Base-by-base conservation (phyloP, 192 early-diverging fungal genomes). In the Backusella tuberculispora region DNA sequence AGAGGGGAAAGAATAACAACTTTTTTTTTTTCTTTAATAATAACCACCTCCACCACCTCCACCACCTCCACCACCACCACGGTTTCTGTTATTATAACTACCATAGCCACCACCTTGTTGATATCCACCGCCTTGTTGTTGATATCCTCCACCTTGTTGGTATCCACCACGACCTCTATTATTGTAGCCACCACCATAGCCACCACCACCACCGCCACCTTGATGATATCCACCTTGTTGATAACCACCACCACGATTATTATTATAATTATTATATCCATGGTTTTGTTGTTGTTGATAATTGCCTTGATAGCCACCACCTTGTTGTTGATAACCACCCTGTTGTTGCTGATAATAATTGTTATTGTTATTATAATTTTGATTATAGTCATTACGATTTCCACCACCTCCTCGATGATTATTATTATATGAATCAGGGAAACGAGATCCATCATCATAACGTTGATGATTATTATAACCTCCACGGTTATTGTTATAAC, bases 111-210 rank as follows among this genome's bases (percentile, higher is more conserved):
- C 24, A 17, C 69, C 74, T 43, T 78, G 72, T 10, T 77, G 72
- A 71, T 81, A 73, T 12, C 80, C 78, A 41, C 80, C 65, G 64
- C 73, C 75, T n/a, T 71, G 60, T 10, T 78, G 80, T n/a, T 77
- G 68, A 21, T 79, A 71, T 47, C 63, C 66, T 44, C 75, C 75
- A 66, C 78, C 73, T 45, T 77, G 74, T 29, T 69, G 73, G 50
- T 74, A 56, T 24, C 81, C 78, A 12, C 73, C 64, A 40, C 72
- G 69, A 10, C 73, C 76, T 42, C 77, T 66, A 74, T 76, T 63
- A 37, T 80, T 80, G 37, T 72, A 47, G 17, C 70, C 63, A 19
- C 79, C 76, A 38, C 79, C 77, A 53, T 71, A 50, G 13, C 78
- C 76, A 69, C 80, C 66, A 29, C 81, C 73, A 29, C 79, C 68